Conservation (phyloP, 495 filamentous ascomycete species). For the Evernia prunastri region DNA sequence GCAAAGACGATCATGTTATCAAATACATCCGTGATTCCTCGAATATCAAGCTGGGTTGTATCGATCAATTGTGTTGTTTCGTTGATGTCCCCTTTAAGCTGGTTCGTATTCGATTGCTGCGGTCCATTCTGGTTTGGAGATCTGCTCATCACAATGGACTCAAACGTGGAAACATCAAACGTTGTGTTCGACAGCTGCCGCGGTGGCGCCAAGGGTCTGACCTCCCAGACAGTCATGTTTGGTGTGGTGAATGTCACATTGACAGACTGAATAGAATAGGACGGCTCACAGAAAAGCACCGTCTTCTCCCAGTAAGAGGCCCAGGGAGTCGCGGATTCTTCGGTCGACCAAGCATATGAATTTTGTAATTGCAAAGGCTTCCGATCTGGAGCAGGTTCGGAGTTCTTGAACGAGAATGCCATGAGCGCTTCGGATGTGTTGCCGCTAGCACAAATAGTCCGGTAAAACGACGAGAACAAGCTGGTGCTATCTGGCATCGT, state of each 20-base stretch:
- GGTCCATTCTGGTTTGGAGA: neutral
- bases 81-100: constrained; percentile 13
- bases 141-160: constrained; percentile 25
- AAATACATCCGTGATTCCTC: neutral
- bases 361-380: neutral
- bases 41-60: neutral
- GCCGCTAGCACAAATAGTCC: constrained; percentile 19
- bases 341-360: no score
- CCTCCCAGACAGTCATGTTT: constrained; percentile 10
- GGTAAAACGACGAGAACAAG: neutral
- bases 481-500: neutral
- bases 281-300: constrained; percentile 35
- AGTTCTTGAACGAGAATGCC: constrained; percentile 20
- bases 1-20: constrained; percentile 32
- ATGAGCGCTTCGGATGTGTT: constrained; percentile 30
- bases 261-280: constrained; percentile 34
- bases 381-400: neutral
- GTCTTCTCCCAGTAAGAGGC: constrained; percentile 20
- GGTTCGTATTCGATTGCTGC: neutral
- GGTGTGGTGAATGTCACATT: constrained; percentile 28
- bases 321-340: neutral
- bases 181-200: constrained; percentile 23
- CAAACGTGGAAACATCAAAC: constrained; percentile 36
- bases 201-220: constrained; percentile 21
- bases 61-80: neutral